A percentile compares a stretch with the other conserved stretches of the same genome.
phyloP scores from a whole-genome alignment of 176 grass and related monocot genomes.

The Rhynchospora pubera region DNA sequence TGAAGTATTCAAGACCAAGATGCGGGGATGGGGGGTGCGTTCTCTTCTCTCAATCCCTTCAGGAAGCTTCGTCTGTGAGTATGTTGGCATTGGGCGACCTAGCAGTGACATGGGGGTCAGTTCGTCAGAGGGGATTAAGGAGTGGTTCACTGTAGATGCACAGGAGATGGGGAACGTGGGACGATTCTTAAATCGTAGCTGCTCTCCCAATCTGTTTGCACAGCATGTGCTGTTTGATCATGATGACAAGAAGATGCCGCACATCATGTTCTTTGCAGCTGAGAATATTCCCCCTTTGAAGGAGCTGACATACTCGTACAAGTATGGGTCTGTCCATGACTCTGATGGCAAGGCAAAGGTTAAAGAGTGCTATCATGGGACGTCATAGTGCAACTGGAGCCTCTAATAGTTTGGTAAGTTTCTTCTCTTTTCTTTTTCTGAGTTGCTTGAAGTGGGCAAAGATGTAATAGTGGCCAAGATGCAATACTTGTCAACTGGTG shows the following conservation, averaged over 20 bases:
- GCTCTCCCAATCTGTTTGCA: conserved; percentile 43
- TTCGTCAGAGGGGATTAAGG: conserved; percentile 8
- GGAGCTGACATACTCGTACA: conserved; percentile 51
- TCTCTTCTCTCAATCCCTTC: conserved; percentile 40
- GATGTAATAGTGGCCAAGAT: not conserved
- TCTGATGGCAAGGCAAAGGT: conserved; percentile 39
- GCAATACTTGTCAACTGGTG: not conserved
- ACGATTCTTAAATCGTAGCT: conserved; percentile 54
- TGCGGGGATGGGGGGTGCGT: conserved; percentile 50
- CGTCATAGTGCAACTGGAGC: conserved; percentile 27
- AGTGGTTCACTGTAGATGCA: conserved; percentile 29
- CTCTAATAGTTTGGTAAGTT: not conserved
- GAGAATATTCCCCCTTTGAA: conserved; percentile 42
- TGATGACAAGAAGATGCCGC: conserved; percentile 43
- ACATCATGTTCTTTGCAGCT: conserved; percentile 43
- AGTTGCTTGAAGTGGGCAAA: not conserved
- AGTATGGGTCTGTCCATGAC: conserved; percentile 45
- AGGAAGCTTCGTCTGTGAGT: conserved; percentile 64
- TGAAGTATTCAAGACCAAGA: conserved; percentile 47
- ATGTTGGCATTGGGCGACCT: conserved; percentile 23
- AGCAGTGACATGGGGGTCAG: conserved; percentile 1
- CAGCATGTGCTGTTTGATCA: conserved; percentile 57
- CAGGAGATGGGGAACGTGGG: conserved; percentile 34
- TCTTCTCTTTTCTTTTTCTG: not conserved
- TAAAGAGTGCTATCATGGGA: conserved; percentile 45